phyloP scores from a whole-genome alignment of 2,329 filamentous ascomycete genomes.

The Sphaerostilbella broomeana region DNA sequence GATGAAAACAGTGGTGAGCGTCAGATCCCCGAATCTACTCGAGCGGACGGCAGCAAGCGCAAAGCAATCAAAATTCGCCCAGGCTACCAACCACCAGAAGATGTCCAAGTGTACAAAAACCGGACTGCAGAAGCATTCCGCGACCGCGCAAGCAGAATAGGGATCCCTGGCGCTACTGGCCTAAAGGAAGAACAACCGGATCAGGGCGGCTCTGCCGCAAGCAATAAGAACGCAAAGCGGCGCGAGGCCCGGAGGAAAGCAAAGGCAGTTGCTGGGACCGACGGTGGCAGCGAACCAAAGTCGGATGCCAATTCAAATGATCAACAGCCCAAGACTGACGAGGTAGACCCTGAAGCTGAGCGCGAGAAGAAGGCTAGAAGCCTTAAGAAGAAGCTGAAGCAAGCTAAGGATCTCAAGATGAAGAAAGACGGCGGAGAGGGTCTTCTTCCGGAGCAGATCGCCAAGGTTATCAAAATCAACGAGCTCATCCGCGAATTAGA shows the following conservation, averaged over 20 bases:
- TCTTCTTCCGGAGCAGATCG: constrained; percentile 87
- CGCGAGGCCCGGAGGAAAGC: constrained; percentile 51
- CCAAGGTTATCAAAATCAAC: constrained; percentile 95
- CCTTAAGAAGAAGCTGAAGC: constrained; percentile 88
- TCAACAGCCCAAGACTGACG: constrained; percentile 28
- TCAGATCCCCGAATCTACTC: constrained; percentile 79
- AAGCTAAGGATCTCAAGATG: constrained; percentile 80
- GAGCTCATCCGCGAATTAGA: constrained; percentile 88
- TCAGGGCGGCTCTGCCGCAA: constrained; percentile 41
- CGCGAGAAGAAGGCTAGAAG: constrained; percentile 89
- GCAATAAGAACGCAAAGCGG: constrained; percentile 82
- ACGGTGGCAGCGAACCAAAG: constrained; percentile 43
- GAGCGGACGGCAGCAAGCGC: constrained; percentile 83
- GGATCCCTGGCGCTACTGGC: constrained; percentile 66
- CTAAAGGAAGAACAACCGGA: constrained; percentile 44
- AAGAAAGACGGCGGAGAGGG: constrained; percentile 85
- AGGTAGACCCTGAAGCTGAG: constrained; percentile 64
- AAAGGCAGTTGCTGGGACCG: constrained; percentile 47
- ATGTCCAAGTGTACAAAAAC: constrained; percentile 94
- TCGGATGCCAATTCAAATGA: constrained; percentile 18
- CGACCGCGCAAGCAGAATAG: constrained; percentile 56
- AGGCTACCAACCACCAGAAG: constrained; percentile 89
- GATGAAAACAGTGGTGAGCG: constrained; percentile 71
- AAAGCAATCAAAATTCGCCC: constrained; percentile 92
- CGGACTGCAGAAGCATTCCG: constrained; percentile 80